Evolutionary conservation across 768 basidiomycete genomes (phyloP), one percentile per base, ranked within the genome.

Genomic region (Tricholoma hemisulphureum): DNA sequence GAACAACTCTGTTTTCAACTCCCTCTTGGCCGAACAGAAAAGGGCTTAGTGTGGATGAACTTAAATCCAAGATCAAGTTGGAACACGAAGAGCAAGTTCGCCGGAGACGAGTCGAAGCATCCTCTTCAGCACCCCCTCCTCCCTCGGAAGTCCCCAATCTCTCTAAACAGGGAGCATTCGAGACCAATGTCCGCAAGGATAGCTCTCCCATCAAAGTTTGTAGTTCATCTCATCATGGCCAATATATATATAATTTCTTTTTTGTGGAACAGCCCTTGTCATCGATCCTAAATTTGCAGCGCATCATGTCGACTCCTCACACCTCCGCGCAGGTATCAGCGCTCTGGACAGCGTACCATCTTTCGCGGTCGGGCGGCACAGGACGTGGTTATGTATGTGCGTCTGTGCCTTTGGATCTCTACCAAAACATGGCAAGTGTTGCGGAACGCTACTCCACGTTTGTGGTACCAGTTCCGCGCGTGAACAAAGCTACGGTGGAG

Each of bases 281-380:
- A 3, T 84, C 81, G 8, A 87, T 97, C 59, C 76, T 98, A 63
- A 94, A 97, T 70, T 69, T 95, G 11, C 75, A 84, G 18, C 83
- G 85, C 53, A 72, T 95, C 21, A 65, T 91, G 56, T 75, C 82
- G 23, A 80, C 81, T 9, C 83, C 89, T 1, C 90, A 93, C 68
- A 86, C 89, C 2, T 55, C 85, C 5, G 81, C 83, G 9, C 89
- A 92, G 67, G 81, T 99, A 64, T 82, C 87, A 3, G 80, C 87
- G 0, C 79, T 98, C 0, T 98, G 96, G 96, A 91, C 85, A 3
- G 82, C 90, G 0, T 98, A 95, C 67, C 95, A 98, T 69, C 81
- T 84, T 13, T 85, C 89, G 4, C 86, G 91, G 28, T 88, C 91
- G 1, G 80, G 83, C 9, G 86, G 92, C 1, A 91, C 92, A 0